These are phyloP conservation scores for Digitaria exilis DNA, from an alignment of 202 grass and related monocot species.

Conservation along the genomic window DNA sequence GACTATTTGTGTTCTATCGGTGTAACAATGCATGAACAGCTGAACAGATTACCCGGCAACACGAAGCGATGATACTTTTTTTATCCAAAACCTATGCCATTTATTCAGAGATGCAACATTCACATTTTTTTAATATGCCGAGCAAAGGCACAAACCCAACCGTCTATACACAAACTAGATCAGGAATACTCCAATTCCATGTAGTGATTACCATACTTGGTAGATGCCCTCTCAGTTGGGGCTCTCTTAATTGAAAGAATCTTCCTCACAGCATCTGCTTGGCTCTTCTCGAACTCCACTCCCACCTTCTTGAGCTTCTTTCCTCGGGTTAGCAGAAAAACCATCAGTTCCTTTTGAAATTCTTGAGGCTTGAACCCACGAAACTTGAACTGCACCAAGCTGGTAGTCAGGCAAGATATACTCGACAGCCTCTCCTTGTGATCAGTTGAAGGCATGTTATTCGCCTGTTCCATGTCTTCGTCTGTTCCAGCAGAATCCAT, in stretches of 20 bases:
- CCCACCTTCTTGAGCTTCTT: conserved; percentile 34
- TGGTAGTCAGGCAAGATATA: conserved; percentile 36
- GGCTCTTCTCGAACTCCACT: conserved; percentile 20
- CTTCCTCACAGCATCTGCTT: conserved; percentile 19
- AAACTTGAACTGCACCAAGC: conserved; percentile 43
- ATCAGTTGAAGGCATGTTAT: conserved; percentile 14
- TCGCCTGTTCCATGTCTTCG: too few species aligned
- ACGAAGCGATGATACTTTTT: conserved; percentile 22
- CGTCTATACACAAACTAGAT: neutral
- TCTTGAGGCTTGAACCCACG: conserved; percentile 34
- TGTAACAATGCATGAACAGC: conserved; percentile 17
- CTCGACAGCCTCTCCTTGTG: conserved; percentile 33
- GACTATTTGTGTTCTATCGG: too few species aligned
- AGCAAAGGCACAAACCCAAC: neutral
- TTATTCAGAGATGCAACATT: neutral
- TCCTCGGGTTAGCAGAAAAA: conserved; percentile 35
- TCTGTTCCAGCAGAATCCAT: neutral
- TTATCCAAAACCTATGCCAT: neutral
- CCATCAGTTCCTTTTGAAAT: conserved; percentile 32
- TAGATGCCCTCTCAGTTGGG: neutral
- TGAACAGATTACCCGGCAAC: neutral
- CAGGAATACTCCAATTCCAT: conserved; percentile 31
- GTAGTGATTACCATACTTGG: neutral
- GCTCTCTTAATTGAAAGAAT: conserved; percentile 25
- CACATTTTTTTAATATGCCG: neutral